Evolutionary conservation across 305 asterid genomes (phyloP), one percentile per base, ranked within the genome.

Genomic region (Petunia hybrid): DNA sequence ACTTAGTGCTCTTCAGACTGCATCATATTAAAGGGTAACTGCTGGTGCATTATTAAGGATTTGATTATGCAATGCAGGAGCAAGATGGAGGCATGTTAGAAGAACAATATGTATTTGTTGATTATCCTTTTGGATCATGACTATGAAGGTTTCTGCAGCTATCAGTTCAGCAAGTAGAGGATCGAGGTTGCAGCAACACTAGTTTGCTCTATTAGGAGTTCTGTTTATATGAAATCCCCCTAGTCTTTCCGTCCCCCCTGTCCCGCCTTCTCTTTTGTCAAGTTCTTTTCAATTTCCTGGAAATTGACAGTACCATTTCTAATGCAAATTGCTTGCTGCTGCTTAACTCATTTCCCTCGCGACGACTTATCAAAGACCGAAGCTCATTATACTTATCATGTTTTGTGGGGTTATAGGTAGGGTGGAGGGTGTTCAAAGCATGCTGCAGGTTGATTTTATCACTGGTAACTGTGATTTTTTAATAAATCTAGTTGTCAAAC

Each of bases 51-150:
- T 69, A 43, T 69, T 35, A 73, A 35, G 6, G 6, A 36, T 48
- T 69, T 81, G 12, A 79, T 77, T 88, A 60, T 77, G 53, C 56
- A 8, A 75, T 86, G 92, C 88, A 93, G 98, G 98, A 90, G 80
- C 93, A 82, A 76, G 92, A 87, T 57, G 95, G 87, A 74, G 86
- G 84, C 31, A 51, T 77, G 43, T 65, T 93, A 59, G 90, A 89
- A 56, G 89, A 85, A 46, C 86, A 64, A 63, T 79, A 13, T 31
- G 88, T 83, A 51, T 84, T 91, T 40, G 91, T 87, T 76, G 87
- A 86, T 61, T 90, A 81, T 85, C 76, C 88, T 2, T 92, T 89
- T 6, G 92, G 97, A 66, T 82, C 87, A 42, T 88, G 89, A 82
- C 46, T 83, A n/a, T 88, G 85, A 87, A 53, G 73, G 38, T 42